Conservation (phyloP, 2,329 filamentous ascomycete species). For the Chaetoscypha palmicola region DNA sequence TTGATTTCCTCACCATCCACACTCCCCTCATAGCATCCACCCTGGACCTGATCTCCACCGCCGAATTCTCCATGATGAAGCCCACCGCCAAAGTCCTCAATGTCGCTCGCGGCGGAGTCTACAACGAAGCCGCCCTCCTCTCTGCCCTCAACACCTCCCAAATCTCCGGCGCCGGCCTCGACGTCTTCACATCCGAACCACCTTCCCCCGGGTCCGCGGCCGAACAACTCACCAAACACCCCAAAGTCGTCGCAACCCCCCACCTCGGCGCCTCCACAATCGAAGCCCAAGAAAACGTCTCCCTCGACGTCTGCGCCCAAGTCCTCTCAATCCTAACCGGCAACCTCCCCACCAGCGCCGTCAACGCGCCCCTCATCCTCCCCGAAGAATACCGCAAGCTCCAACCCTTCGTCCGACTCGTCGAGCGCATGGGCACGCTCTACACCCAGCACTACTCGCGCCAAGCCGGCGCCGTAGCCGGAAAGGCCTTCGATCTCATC, state of each 20-base stretch:
- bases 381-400: conserved; percentile 74
- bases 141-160: conserved; percentile 62
- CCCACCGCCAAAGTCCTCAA: conserved; percentile 67
- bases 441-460: conserved; percentile 69
- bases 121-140: conserved; percentile 68
- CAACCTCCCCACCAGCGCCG: conserved; percentile 66
- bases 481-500: conserved; percentile 65
- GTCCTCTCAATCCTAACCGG: conserved; percentile 67
- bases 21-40: conserved; percentile 74
- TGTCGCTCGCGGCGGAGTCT: conserved; percentile 72
- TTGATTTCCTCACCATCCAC: conserved; percentile 75
- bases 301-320: conserved; percentile 75
- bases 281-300: conserved; percentile 80
- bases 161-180: conserved; percentile 70
- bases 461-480: conserved; percentile 37
- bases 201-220: conserved; percentile 53
- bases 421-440: conserved; percentile 72
- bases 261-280: conserved; percentile 74
- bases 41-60: conserved; percentile 61
- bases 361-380: conserved; percentile 75
- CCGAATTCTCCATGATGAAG: conserved; percentile 66
- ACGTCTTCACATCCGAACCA: conserved; percentile 74
- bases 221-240: conserved; percentile 56
- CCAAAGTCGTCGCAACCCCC: conserved; percentile 68
- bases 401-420: conserved; percentile 66